A percentile compares a stretch with the other conserved stretches of the same genome.
Conservation (phyloP, 495 filamentous ascomycete genomes). For the Lineolata rhizophorae region DNA sequence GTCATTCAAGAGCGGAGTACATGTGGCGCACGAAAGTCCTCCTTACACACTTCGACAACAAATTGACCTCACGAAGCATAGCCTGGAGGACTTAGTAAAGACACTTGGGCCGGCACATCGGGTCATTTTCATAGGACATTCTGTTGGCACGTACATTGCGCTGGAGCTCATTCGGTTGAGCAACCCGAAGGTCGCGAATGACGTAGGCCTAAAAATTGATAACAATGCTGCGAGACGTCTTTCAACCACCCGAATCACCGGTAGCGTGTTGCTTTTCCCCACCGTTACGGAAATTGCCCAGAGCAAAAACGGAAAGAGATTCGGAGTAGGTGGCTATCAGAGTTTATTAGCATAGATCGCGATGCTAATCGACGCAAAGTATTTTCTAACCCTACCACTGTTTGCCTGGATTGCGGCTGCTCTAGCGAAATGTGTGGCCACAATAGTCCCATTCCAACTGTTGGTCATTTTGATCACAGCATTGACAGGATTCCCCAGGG, state of each 20-base stretch:
- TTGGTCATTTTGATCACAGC: constrained; percentile 3
- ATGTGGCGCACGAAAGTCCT: background rate
- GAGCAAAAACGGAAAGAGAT: background rate
- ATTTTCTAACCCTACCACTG: background rate
- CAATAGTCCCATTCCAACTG: background rate
- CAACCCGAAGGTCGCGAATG: background rate
- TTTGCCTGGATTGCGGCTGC: background rate
- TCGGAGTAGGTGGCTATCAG: background rate
- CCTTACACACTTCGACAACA: background rate
- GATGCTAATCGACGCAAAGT: background rate
- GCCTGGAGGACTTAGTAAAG: background rate
- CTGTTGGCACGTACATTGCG: constrained; percentile 58
- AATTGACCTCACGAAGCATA: background rate
- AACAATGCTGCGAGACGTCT: background rate
- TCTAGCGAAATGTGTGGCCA: background rate
- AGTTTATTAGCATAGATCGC: background rate
- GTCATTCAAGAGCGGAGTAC: background rate
- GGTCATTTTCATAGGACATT: constrained; percentile 32
- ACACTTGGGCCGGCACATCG: background rate
- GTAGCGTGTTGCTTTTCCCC: constrained; percentile 52
- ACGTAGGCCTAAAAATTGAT: background rate
- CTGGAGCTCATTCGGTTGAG: constrained; percentile 20
- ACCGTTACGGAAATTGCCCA: constrained; percentile 53
- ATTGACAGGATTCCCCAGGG: constrained; percentile 30
- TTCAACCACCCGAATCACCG: constrained; percentile 17